A percentile compares a stretch with the other conserved stretches of the same genome.
phyloP scores from a whole-genome alignment of 2,329 filamentous ascomycete species.

The Colletotrichum sp. region DNA sequence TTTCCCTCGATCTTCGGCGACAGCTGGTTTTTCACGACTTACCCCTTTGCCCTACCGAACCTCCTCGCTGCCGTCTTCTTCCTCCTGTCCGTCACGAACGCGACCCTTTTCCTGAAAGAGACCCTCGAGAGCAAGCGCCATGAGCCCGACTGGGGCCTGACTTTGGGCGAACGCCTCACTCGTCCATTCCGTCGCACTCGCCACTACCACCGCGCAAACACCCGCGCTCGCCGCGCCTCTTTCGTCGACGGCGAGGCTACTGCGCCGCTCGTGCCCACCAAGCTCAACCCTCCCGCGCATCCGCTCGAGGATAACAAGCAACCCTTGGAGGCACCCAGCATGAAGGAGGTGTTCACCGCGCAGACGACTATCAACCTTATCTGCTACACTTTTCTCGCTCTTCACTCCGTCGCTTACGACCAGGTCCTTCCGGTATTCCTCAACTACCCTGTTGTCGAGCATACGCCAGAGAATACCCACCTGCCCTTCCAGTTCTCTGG shows the following conservation, averaged over 20 bases:
- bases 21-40: slow-evolving; percentile 71
- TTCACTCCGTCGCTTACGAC: slow-evolving; percentile 86
- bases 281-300: slow-evolving; percentile 28
- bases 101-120: slow-evolving; percentile 83
- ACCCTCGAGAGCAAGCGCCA: slow-evolving; percentile 76
- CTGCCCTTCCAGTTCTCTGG: slow-evolving; percentile 83
- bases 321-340: slow-evolving; percentile 31
- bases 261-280: slow-evolving; percentile 55
- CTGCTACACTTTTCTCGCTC: slow-evolving; percentile 79
- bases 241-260: slow-evolving; percentile 63
- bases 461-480: slow-evolving; percentile 61
- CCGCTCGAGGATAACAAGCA: slow-evolving; percentile 19
- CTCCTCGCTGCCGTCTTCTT: slow-evolving; percentile 79
- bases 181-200: slow-evolving; percentile 32
- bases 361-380: slow-evolving; percentile 79
- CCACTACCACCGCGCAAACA: slow-evolving; percentile 26
- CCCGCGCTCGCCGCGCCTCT: slow-evolving; percentile 44
- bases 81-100: slow-evolving; percentile 74
- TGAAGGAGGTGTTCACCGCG: slow-evolving; percentile 71
- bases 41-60: slow-evolving; percentile 87
- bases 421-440: slow-evolving; percentile 89
- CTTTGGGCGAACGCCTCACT: slow-evolving; percentile 71
- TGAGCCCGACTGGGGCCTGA: slow-evolving; percentile 75
- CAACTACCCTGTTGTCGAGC: slow-evolving; percentile 69
- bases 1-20: slow-evolving; percentile 74